Evolutionary conservation across 1,284 basidiomycete species (phyloP).

Genomic region (Schizopora paradoxa): DNA sequence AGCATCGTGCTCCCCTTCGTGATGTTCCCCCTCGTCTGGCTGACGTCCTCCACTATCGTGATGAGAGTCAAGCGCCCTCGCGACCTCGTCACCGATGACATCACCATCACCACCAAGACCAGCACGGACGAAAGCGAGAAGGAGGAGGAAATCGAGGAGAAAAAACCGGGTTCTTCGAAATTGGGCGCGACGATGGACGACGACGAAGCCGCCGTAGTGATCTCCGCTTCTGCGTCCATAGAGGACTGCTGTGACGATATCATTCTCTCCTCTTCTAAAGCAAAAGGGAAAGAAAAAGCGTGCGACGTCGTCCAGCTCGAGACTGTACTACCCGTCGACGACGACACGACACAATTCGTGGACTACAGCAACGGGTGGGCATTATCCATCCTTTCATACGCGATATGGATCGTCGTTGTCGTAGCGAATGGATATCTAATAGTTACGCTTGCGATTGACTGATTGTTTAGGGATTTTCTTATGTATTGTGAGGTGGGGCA

Average conservation of each 20-base stretch:
- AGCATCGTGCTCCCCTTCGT: conserved; percentile 88
- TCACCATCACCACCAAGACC: background rate
- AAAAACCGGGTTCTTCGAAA: background rate
- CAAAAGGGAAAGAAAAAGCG: conserved; percentile 8
- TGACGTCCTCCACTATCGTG: conserved; percentile 63
- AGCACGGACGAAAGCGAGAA: background rate
- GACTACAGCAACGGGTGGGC: conserved; percentile 62
- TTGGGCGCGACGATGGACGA: background rate
- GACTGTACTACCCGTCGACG: conserved; percentile 4
- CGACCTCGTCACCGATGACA: background rate
- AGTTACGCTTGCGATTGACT: conserved; percentile 40
- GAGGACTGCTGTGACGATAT: too few relatives aligned
- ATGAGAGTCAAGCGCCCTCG: conserved; percentile 53
- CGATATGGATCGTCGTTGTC: conserved; percentile 61
- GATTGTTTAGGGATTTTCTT: too few relatives aligned
- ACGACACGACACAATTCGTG: conserved; percentile 31
- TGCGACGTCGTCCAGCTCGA: background rate
- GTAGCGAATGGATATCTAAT: conserved; percentile 71
- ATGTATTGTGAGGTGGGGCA: too few relatives aligned
- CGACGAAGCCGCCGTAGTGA: too few relatives aligned
- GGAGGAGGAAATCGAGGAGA: background rate
- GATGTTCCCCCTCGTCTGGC: conserved; percentile 72
- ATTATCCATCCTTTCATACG: conserved; percentile 47
- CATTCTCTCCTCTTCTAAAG: background rate
- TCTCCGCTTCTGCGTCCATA: too few relatives aligned